Percentiles rank a stretch among this genome's conserved stretches.
Conservation (phyloP, 2,329 filamentous ascomycete species). For the Biscogniauxia marginata region DNA sequence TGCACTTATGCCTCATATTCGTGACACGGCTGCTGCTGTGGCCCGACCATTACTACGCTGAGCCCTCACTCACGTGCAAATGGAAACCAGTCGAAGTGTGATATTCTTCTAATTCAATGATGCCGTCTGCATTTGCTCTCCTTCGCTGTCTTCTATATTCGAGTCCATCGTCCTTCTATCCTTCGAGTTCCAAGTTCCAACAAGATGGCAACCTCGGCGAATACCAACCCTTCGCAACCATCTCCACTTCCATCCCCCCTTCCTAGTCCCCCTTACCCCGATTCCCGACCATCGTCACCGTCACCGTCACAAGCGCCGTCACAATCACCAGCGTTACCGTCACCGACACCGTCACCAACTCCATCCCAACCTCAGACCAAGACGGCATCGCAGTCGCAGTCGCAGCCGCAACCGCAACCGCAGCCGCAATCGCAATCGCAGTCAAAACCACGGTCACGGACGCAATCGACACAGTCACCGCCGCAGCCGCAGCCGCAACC, state of each 20-base stretch:
- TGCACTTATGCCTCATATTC: background rate
- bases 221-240: background rate
- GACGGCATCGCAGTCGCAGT: background rate
- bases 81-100: background rate
- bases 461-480: constrained; percentile 7
- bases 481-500: constrained; percentile 11
- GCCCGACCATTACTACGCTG: background rate
- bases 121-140: background rate
- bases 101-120: background rate
- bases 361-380: background rate
- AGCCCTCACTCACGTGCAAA: background rate
- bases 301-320: background rate
- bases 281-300: background rate
- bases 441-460: constrained; percentile 6
- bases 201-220: background rate
- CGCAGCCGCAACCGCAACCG: constrained; percentile 4
- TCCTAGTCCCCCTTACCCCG: background rate
- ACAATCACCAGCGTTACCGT: background rate
- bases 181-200: background rate
- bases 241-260: background rate
- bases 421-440: constrained; percentile 8
- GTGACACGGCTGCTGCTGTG: background rate
- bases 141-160: constrained; percentile 26
- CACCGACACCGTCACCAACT: background rate
- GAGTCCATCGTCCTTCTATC: no score